Evolutionary conservation across 345 rosid species (phyloP), one percentile per base, ranked within the genome.

Genomic region (Clarkia xantiana): DNA sequence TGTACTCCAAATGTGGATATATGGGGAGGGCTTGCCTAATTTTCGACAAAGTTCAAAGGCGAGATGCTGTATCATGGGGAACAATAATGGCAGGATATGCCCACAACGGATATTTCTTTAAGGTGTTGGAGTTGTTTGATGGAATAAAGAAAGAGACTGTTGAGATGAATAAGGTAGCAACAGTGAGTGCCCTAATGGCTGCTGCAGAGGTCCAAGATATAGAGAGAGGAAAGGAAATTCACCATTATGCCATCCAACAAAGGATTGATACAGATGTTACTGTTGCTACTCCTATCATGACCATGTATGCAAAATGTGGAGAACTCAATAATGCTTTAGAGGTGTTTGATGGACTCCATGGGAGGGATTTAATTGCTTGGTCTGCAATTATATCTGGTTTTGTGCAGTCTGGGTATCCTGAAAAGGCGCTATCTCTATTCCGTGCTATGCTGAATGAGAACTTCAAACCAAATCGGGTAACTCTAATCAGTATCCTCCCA

Each of bases 51-150:
- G 61, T 69, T 67, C 11, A 0, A 34, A 54, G 65, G 19, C 61
- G 13, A 53, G 76, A 67, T 66, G 66, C 44, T 44, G 66, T 64
- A 57, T 73, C 69, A 0, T 76, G 80, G 74, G 63, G 70, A 5
- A 61, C 77, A 18, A 78, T 81, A 73, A 76, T 81, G 73, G 68
- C 84, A 0, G 82, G 76, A 34, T 78, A 69, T 76, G 76, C 75
- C 23, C 55, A 81, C 55, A 62, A 67, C 46, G 70, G 65, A 19
- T 67, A 16, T 47, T 76, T 69, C 0, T 29, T 49, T 40, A 62
- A 76, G 65, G 81, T 78, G 34, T 52, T 76, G 64, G 41, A 62
- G 46, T 55, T 78, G 51, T 75, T 68, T 60, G 76, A 71, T 47
- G 44, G 20, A 5, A 71, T 73, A 70, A 71, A 45, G 43, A 45